Base-by-base conservation (phyloP, 2,329 filamentous ascomycete genomes). In the Fusarium sambucinum region DNA sequence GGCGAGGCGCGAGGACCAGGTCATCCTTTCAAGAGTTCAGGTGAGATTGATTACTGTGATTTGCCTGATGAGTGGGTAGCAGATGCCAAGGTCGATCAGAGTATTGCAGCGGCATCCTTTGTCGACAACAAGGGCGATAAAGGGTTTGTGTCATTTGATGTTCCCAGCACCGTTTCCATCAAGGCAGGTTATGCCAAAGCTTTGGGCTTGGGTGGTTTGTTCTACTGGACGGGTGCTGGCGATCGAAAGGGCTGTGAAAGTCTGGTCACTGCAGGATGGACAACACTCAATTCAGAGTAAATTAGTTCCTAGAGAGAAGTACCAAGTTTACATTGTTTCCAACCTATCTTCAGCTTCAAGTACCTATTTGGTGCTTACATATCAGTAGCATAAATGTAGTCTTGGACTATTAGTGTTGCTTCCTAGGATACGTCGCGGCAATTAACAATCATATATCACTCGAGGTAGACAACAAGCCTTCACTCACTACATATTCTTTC, bases 171-270 rank as follows among this genome's bases (percentile, higher is more conserved):
- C 1, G 88, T 91, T 17, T 75, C 79, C 55, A 81, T 85, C 71
- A 92, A 92, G 77, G 89, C 88, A 1, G 80, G 81, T 35, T 90
- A 87, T 71, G 88, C 84, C 46, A 84, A 82, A 46, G 77, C 81
- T 35, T 81, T 82, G 60, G 81, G 82, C 2, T 78, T 92, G 2
- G 89, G 84, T 0, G 89, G 89, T 0, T 68, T 92, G 30, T 91
- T 91, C 75, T 91, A 90, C 77, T 91, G 89, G 89, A 89, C 89
- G 38, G 88, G 89, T 3, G 85, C 85, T 3, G 87, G 85, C 0
- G 89, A 91, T 77, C 81, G 83, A 10, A 76, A 79, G 40, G 86
- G 83, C 3, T 70, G 77, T 11, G 80, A 85, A 68, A 91, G 89
- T 73, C 73, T 92, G 63, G 85, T 91, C 25, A 83, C 83, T 54